These are phyloP conservation scores for Didymella lethalis DNA, from an alignment of 2,329 filamentous ascomycete genomes.

Conservation along the genomic window DNA sequence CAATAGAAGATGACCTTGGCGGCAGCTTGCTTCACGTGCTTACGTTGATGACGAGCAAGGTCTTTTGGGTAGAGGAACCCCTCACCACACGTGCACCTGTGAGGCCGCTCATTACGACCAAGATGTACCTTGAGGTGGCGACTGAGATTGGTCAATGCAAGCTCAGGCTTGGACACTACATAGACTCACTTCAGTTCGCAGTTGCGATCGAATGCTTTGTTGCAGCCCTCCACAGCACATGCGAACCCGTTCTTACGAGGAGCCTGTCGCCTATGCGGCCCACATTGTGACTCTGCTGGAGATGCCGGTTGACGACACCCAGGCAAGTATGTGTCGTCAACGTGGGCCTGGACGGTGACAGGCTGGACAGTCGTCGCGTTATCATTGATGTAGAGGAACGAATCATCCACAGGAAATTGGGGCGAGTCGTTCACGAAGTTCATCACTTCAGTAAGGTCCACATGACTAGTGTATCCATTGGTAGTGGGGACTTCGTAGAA, in stretches of 20 bases:
- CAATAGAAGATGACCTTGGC: constrained; percentile 32
- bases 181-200: constrained; percentile 48
- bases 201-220: constrained; percentile 40
- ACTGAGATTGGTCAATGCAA: constrained; percentile 29
- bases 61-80: constrained; percentile 50
- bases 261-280: constrained; percentile 34
- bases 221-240: constrained; percentile 35
- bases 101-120: constrained; percentile 36
- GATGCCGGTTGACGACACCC: constrained; percentile 34
- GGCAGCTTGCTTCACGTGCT: constrained; percentile 32
- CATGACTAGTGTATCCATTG: constrained; percentile 13
- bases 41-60: constrained; percentile 40
- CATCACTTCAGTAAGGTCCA: constrained; percentile 11
- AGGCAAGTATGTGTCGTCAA: constrained; percentile 41
- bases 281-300: constrained; percentile 15
- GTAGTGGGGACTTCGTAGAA: constrained; percentile 12
- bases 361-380: constrained; percentile 41
- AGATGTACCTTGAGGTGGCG: constrained; percentile 47
- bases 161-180: constrained; percentile 1
- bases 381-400: constrained; percentile 29
- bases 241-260: constrained; percentile 37
- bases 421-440: constrained; percentile 3
- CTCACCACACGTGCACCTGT: constrained; percentile 44
- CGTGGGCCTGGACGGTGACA: constrained; percentile 37
- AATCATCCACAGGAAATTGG: constrained; percentile 20